Evolutionary conservation across 1,139 yeast genomes (phyloP).

Genomic region (Scheffersomyces parashehatae): DNA sequence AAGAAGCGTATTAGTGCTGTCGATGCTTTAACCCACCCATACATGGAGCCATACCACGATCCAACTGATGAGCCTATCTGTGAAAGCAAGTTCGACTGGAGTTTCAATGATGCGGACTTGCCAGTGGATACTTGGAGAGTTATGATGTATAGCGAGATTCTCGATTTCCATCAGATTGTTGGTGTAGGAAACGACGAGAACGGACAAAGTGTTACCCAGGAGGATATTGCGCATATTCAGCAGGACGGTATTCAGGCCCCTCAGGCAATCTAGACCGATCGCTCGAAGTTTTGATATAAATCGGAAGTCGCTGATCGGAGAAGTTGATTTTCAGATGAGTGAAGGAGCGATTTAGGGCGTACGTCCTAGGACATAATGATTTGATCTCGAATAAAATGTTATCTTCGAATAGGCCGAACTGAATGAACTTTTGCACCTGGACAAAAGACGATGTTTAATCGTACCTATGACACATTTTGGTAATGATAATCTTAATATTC

Average conservation of each 20-base stretch:
- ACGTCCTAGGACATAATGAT: too few relatives aligned
- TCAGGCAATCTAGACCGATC: slow-evolving; percentile 1
- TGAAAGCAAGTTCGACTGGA: slow-evolving; percentile 93
- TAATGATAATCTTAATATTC: too few relatives aligned
- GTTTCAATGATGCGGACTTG: slow-evolving; percentile 94
- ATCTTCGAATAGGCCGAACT: too few relatives aligned
- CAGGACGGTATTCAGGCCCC: slow-evolving; percentile 34
- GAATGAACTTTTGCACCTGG: too few relatives aligned
- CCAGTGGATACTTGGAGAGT: slow-evolving; percentile 99
- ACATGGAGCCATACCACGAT: slow-evolving; percentile 96
- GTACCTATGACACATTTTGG: too few relatives aligned
- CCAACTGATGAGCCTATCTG: slow-evolving; percentile 98
- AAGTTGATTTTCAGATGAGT: too few relatives aligned
- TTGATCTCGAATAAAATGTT: too few relatives aligned
- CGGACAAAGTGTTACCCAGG: slow-evolving; percentile 14
- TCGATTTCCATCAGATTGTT: slow-evolving; percentile 88
- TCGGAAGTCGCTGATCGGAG: too few relatives aligned
- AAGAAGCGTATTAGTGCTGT: slow-evolving; percentile 91
- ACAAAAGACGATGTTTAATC: too few relatives aligned
- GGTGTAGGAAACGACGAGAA: slow-evolving; percentile 22
- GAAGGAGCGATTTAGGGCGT: too few relatives aligned
- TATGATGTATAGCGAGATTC: slow-evolving; percentile 97
- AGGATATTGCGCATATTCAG: slow-evolving; percentile 30
- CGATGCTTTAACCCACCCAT: slow-evolving; percentile 86
- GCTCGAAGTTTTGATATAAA: background rate